These are phyloP conservation scores for Eurotiales sp. DNA, from an alignment of 2,329 filamentous ascomycete species.

Conservation along the genomic window DNA sequence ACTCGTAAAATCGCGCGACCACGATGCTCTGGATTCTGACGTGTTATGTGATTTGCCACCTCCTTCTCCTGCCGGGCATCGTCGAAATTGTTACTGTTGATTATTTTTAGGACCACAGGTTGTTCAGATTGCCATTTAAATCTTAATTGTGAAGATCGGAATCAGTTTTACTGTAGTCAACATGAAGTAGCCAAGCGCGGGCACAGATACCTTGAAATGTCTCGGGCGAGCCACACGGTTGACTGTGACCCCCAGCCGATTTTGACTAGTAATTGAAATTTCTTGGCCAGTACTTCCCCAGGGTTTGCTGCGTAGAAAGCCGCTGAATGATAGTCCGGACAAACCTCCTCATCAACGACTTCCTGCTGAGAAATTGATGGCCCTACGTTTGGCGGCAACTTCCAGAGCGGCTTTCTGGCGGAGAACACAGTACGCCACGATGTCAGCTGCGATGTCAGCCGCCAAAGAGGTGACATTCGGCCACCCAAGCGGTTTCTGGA, in stretches of 20 bases:
- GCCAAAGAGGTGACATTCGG: no score
- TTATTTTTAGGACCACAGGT: slow-evolving; percentile 31
- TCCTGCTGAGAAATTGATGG: background rate
- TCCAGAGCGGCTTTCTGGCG: no score
- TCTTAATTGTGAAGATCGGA: no score
- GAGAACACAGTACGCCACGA: no score
- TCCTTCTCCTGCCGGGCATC: slow-evolving; percentile 35
- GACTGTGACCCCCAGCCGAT: slow-evolving; percentile 34
- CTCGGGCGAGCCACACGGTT: slow-evolving; percentile 35
- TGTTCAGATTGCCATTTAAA: slow-evolving; percentile 16
- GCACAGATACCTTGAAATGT: slow-evolving; percentile 22
- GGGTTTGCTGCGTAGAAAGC: slow-evolving; percentile 27
- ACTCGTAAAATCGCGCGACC: slow-evolving; percentile 24
- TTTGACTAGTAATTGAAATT: slow-evolving; percentile 35
- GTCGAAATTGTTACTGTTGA: slow-evolving; percentile 25
- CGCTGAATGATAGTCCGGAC: background rate
- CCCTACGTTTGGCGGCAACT: no score
- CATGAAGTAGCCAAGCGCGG: no score
- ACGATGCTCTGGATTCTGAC: slow-evolving; percentile 21
- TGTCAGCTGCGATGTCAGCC: no score
- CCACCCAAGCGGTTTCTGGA: no score
- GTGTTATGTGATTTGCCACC: slow-evolving; percentile 41
- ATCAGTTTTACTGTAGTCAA: slow-evolving; percentile 14
- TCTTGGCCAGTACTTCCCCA: slow-evolving; percentile 27
- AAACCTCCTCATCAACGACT: slow-evolving; percentile 12